Base-by-base conservation (phyloP, 164 flowering plant genomes). In the Vitis riparia region DNA sequence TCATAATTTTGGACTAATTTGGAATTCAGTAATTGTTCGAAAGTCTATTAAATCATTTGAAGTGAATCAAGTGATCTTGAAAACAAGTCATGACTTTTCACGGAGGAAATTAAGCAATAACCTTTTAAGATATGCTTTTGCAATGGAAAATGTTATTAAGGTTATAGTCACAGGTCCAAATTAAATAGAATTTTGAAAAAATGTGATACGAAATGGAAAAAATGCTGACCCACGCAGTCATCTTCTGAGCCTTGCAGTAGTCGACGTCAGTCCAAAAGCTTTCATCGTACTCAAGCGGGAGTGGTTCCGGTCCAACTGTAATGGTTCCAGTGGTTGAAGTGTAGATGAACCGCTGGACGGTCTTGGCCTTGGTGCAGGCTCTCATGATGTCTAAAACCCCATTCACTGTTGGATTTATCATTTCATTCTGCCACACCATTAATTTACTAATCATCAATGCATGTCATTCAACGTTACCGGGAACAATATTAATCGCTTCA, bases 271-370 rank as follows among this genome's bases (percentile, higher is more conserved):
- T 79, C 77, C 75, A 79, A 59, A 57, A 73, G 51, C 15, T 56
- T 12, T 79, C 82, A 10, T 70, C 68, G 51, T 76, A 76, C 44
- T 3, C 62, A 0, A 65, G 71, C 32, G 23, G 50, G 56, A 13
- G 1, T 15, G 23, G 71, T n/a, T 73, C 65, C 55, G 71, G 71
- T 44, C 68, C 65, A 30, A 71, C 19, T 16, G 62, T 68, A 14
- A 76, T 75, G 23, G 82, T 65, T 27, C 79, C 82, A 3, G 77
- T 77, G 17, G 82, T 76, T 1, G 82, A 76, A 8, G 79, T 79
- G 73, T 76, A 79, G 11, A 79, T 63, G 4, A 79, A 61, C 16
- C 79, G 68, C 73, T 66, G 64, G 3, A 79, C 71, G 1, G 75
- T 73, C 49, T 65, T 68, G 23, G 73, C 82, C 69, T 73, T 76